Evolutionary conservation across 2,329 filamentous ascomycete genomes (phyloP), one percentile per base, ranked within the genome.

Genomic region (Aspergillus tanneri): DNA sequence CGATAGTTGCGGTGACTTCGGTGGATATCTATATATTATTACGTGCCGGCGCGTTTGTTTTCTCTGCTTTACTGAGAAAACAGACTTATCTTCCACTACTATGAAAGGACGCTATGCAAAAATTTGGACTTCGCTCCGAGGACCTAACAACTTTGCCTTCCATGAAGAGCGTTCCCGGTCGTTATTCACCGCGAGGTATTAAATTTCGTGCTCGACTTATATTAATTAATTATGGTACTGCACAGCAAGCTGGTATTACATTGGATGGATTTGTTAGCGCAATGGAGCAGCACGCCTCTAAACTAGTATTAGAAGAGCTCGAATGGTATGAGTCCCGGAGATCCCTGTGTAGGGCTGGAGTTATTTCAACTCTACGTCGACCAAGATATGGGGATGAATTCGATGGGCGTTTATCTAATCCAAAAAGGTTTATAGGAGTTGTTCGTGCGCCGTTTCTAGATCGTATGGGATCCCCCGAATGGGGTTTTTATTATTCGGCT

Each of bases 1-100:
- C 55, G 57, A 58, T 35, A 50, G 27, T 7, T 74, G 72, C 57
- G 59, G 59, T n/a, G 53, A 60, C 12, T 72, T 73, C 47, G 71
- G 66, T 25, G 61, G 57, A 25, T 54, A 49, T 38, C 32, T 54
- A 16, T 54, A 54, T 27, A 21, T 52, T 23, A 14, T 52, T 21
- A 54, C 52, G 4, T 54, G 48, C 34, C 52, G 48, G 40, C 48
- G 52, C 30, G 68, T 74, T 40, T 76, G 72, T 57, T 71, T 63
- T 48, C 51, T 64, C 12, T 73, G 71, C 58, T 67, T 71, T 49
- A 59, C 62, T 24, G 40, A 46, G n/a, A 44, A 62, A 3, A 21
- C 34, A 1, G 49, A 53, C 38, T n/a, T 73, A 68, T 47, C 58
- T 67, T 35, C 67, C 70, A 23, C 24, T 67, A 11, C 35, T n/a